phyloP scores from a whole-genome alignment of 2,329 filamentous ascomycete species.

The Pseudogymnoascus sp. region DNA sequence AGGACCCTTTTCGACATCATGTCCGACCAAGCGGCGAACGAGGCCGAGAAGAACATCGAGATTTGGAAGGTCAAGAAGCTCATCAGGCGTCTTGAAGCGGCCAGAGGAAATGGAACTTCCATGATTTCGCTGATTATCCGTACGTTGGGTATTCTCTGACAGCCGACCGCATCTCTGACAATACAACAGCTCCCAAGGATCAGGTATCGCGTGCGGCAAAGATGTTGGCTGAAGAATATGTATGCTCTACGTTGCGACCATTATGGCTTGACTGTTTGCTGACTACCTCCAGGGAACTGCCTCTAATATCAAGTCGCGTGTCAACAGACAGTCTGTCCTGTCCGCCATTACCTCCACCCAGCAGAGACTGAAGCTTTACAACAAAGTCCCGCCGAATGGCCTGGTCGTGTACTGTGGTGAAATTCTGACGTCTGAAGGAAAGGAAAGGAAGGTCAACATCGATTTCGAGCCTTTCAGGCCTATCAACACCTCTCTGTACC shows the following conservation, averaged over 20 bases:
- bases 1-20: conserved; percentile 46
- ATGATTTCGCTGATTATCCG: conserved; percentile 99
- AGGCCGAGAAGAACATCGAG: conserved; percentile 95
- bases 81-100: conserved; percentile 95
- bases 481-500: conserved; percentile 98
- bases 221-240: conserved; percentile 99
- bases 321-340: conserved; percentile 95
- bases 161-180: conserved; percentile 24
- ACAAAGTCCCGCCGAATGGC: conserved; percentile 96
- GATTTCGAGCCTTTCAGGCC: conserved; percentile 99
- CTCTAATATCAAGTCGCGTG: conserved; percentile 98
- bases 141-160: conserved; percentile 37
- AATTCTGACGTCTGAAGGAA: conserved; percentile 98
- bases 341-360: conserved; percentile 98
- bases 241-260: conserved; percentile 39
- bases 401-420: conserved; percentile 99
- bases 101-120: conserved; percentile 95
- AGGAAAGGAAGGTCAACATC: conserved; percentile 99
- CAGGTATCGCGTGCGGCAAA: conserved; percentile 93
- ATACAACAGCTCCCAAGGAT: conserved; percentile 75
- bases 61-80: conserved; percentile 99
- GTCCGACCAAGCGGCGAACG: conserved; percentile 78
- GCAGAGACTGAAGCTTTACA: conserved; percentile 97
- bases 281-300: conserved; percentile 66
- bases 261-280: conserved; percentile 15